Percentiles rank a stretch among this genome's conserved stretches.
These are phyloP conservation scores for Cicer pinnatifidum DNA, from an alignment of 306 rosid species.

Conservation along the genomic window DNA sequence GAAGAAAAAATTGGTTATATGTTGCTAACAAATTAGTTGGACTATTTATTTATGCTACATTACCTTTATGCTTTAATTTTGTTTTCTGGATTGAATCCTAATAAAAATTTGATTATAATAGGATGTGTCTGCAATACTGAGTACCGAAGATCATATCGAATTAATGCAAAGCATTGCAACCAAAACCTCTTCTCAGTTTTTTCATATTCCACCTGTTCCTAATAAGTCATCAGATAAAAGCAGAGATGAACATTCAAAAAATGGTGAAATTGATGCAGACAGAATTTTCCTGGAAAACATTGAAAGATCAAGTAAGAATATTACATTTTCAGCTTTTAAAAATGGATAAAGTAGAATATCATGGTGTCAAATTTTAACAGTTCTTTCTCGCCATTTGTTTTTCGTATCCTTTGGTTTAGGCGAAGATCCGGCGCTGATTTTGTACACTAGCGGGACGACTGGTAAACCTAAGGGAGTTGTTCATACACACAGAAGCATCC, in stretches of 20 bases:
- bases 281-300: conserved; percentile 47
- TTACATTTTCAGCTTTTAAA: conserved; percentile 16
- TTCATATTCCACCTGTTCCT: conserved; percentile 72
- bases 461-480: conserved; percentile 99
- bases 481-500: conserved; percentile 86
- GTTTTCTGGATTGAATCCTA: conserved; percentile 37
- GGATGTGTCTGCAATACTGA: conserved; percentile 85
- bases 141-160: conserved; percentile 84
- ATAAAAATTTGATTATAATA: conserved; percentile 47
- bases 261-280: conserved; percentile 51
- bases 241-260: conserved; percentile 42
- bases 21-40: conserved; percentile 2
- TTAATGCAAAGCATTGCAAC: conserved; percentile 74
- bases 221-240: conserved; percentile 35
- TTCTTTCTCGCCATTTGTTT: conserved; percentile 39
- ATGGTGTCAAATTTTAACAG: conserved; percentile 3
- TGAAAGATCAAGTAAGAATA: conserved; percentile 60
- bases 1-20: conserved; percentile 12
- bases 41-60: conserved; percentile 19
- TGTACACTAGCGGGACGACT: conserved; percentile 96
- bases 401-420: conserved; percentile 55
- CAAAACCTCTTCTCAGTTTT: conserved; percentile 68
- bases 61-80: conserved; percentile 24
- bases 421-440: conserved; percentile 88
- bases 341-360: conserved; percentile 29